Conservation (phyloP, 1,284 basidiomycete species). For the Trichosporon sp. region DNA sequence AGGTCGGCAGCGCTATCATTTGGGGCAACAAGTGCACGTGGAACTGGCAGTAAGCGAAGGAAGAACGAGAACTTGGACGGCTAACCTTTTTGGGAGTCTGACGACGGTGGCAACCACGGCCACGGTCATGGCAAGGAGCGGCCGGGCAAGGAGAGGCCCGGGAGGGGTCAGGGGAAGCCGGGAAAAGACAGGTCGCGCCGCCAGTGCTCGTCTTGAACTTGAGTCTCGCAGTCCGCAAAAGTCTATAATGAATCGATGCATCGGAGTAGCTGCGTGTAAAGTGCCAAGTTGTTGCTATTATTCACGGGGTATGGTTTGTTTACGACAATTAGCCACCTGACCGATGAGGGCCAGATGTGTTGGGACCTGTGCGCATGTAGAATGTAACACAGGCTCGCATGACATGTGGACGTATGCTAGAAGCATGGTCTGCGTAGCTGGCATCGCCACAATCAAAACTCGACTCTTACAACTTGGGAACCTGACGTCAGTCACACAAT, state of each 20-base stretch:
- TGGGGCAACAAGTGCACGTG: conserved; percentile 42
- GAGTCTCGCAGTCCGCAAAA: neutral
- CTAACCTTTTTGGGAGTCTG: neutral
- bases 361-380: conserved; percentile 10
- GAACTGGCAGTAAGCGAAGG: conserved; percentile 43
- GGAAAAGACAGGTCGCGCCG: neutral
- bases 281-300: conserved; percentile 18
- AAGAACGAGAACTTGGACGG: neutral
- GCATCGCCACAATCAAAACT: neutral
- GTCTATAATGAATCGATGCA: conserved; percentile 21
- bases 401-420: neutral
- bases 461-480: conserved; percentile 29
- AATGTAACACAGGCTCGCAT: conserved; percentile 9
- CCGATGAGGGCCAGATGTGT: conserved; percentile 15
- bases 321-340: neutral
- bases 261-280: conserved; percentile 22
- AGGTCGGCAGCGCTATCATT: conserved; percentile 20
- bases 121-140: no score
- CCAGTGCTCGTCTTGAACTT: neutral
- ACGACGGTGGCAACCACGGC: no score
- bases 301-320: conserved; percentile 13
- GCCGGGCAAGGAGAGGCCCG: neutral
- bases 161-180: neutral
- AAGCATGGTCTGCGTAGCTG: neutral
- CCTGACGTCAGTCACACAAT: conserved; percentile 23